Base-by-base conservation (phyloP, 2,329 filamentous ascomycete genomes). In the Trichoderma sp. region DNA sequence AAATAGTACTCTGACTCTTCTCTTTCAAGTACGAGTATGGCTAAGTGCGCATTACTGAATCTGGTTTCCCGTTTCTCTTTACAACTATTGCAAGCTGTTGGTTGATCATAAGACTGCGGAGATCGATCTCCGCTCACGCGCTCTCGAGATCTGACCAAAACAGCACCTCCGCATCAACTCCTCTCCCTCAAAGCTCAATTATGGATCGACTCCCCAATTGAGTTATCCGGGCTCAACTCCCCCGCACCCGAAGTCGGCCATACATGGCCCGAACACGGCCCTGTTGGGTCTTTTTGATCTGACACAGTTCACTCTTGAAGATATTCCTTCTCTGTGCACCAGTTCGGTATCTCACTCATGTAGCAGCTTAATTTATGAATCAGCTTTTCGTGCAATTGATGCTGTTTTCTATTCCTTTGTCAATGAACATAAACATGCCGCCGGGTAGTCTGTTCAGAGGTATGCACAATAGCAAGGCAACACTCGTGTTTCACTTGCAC, bases 241-340 rank as follows among this genome's bases (percentile, higher is more conserved):
- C 64, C 65, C 65, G 65, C 65, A 60, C 65, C 65, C 65, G 65
- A 68, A 60, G 36, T 68, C 65, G 65, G 65, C 53, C 28, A 32
- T n/a, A 65, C 28, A 43, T 68, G 8, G 34, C 47, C 47, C 63
- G 47, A 66, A 56, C 14, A 56, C 47, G 30, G 30, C 53, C 24
- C 32, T 15, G 51, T 26, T 28, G 8, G 21, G 21, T 1, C 5
- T 15, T 51, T 4, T 15, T 39, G 11, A 15, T 6, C 15, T 66
- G 4, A 1, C 9, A 4, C 14, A n/a, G 21, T 6, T n/a, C 5
- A 36, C 39, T 43, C 39, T 14, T 30, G 11, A 32, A 34, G 32
- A 36, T 1, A 26, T 4, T 32, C 4, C 1, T n/a, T 30, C 30
- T n/a, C 28, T 57, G 18, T 32, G 12, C 21, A 53, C 53, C 15